Base-by-base conservation (phyloP, 805 yeast species). In the Jamesozyma lodderae region DNA sequence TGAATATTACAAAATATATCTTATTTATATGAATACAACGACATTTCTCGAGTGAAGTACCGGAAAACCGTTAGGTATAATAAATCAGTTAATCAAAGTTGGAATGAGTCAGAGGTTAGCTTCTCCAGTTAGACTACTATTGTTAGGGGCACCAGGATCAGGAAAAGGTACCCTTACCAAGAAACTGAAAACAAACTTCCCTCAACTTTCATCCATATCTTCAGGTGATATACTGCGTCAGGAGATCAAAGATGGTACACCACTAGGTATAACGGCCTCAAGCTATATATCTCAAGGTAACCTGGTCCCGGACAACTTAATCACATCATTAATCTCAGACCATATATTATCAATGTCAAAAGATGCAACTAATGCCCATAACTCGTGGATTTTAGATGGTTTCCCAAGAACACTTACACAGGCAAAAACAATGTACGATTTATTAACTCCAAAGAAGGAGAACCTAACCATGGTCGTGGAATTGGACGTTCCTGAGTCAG, bases 61-160 rank as follows among this genome's bases (percentile, higher is more conserved):
- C n/a, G n/a, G n/a, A n/a, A n/a, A n/a, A n/a, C n/a, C n/a, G n/a
- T n/a, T n/a, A n/a, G n/a, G n/a, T n/a, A n/a, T n/a, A n/a, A n/a
- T n/a, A n/a, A n/a, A n/a, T n/a, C n/a, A n/a, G n/a, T n/a, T n/a
- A n/a, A n/a, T n/a, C n/a, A n/a, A n/a, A 25, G 7, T 25, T 25
- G n/a, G n/a, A 7, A 25, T 25, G 28, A 25, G 28, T 25, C n/a
- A 11, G n/a, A 25, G n/a, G n/a, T 25, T 23, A 25, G 38, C n/a
- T 14, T 47, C 39, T 3, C 79, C 88, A 1, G 55, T 81, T 14
- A 66, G 96, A 49, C 60, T 86, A 27, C 67, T 88, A 20, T 66
- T 88, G 7, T 63, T 90, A 19, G 96, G 96, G 3, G 95, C 96
- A 0, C 97, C 97, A 0, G 97, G 97, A 0, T 72, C 95, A 1